Base-by-base conservation (phyloP, 2,329 filamentous ascomycete species). In the Ceratocystis cubensis region DNA sequence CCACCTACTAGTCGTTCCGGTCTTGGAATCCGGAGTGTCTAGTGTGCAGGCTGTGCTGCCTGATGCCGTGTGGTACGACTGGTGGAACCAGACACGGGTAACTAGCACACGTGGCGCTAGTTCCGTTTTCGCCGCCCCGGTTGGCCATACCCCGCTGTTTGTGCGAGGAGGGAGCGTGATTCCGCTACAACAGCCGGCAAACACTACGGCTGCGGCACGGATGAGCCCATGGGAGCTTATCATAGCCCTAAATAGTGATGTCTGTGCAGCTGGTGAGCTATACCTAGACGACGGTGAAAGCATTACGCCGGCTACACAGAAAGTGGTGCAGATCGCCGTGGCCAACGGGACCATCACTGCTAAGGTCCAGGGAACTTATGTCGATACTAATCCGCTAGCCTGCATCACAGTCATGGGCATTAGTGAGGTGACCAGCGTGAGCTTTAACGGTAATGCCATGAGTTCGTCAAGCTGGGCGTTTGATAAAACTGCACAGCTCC, bases 211-310 rank as follows among this genome's bases (percentile, higher is more conserved):
- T 0, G 81, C 81, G 56, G 76, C 89, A 46, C 80, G 87, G 53
- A 79, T 82, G 70, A 78, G 88, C 70, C 79, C 85, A 70, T 93
- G 93, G 76, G 81, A 86, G 72, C 76, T 95, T 63, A 72, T 93
- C 45, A 80, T 95, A 57, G 86, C 89, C 0, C 80, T 88, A 0
- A 84, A 81, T 5, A 72, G 73, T 0, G 77, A 87, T 64, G 88
- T 86, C 2, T 82, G 76, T 5, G 90, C 90, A 0, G 74, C 72
- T 1, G 90, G 90, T 0, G 78, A 79, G 64, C 77, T 94, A 66
- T 94, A 92, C 73, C 76, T 94, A 4, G 90, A 94, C 70, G 89
- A 95, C 69, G 90, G 90, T 7, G 84, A 85, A 67, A 85, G 81
- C 30, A 71, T 92, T 63, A 76, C 82, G 67, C 88, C 88, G 74